Conservation (phyloP, 176 grass and related monocot genomes). For the Paspalum vaginatum region DNA sequence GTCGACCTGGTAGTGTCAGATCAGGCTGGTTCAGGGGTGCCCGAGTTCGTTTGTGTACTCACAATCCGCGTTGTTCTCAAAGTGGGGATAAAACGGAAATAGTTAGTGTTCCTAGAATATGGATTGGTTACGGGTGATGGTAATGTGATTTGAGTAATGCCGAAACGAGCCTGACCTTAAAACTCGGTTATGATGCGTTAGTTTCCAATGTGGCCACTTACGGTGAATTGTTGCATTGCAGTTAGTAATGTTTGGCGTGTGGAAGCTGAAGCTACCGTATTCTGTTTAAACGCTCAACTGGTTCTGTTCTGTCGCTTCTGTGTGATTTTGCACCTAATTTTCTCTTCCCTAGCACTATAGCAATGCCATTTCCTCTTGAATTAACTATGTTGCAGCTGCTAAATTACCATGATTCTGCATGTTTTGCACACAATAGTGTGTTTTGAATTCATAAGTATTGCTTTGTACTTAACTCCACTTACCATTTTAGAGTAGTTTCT, state of each 20-base stretch:
- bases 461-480: background rate
- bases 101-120: background rate
- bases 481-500: background rate
- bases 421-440: background rate
- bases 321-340: background rate
- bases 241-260: background rate
- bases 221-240: conserved; percentile 4
- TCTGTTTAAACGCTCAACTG: background rate
- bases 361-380: conserved; percentile 9
- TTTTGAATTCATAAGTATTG: background rate
- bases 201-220: background rate
- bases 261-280: background rate
- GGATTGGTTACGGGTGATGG: background rate
- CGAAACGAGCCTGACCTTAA: conserved; percentile 3
- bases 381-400: background rate
- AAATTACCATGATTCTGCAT: background rate
- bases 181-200: background rate
- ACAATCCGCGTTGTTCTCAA: background rate
- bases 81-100: background rate
- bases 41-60: background rate
- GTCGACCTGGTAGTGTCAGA: background rate
- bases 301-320: background rate
- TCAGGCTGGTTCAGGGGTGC: background rate
- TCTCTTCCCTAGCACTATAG: background rate
- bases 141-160: conserved; percentile 15